These are phyloP conservation scores for Thraustochytrium sp. DNA, from an alignment of 352 stramenopile species.

Conservation along the genomic window DNA sequence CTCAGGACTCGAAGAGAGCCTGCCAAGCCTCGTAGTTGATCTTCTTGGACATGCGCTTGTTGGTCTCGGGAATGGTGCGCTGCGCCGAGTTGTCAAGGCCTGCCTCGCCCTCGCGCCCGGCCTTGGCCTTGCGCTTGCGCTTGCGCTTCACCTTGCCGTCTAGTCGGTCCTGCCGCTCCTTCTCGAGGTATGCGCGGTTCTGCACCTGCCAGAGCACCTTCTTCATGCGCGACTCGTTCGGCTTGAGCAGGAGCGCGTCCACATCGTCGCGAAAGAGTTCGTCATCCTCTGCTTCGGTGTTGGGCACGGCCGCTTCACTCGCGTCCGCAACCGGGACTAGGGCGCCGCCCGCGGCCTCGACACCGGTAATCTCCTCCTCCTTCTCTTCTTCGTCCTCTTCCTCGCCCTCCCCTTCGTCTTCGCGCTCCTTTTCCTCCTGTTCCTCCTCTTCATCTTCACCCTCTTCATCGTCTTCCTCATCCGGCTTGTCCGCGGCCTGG, in stretches of 20 bases:
- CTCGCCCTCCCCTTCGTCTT: background rate
- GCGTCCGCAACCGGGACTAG: background rate
- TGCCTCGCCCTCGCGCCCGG: background rate
- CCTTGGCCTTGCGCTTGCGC: constrained; percentile 4
- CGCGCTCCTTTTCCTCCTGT: background rate
- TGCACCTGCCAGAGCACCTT: constrained; percentile 35
- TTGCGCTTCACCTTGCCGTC: constrained; percentile 38
- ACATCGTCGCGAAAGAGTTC: constrained; percentile 16
- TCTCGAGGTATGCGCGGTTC: constrained; percentile 24
- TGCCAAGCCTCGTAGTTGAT: constrained; percentile 33
- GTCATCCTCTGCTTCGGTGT: constrained; percentile 14
- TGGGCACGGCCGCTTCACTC: background rate
- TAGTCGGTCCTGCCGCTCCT: constrained; percentile 26
- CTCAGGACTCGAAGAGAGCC: constrained; percentile 3
- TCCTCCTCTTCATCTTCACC: background rate
- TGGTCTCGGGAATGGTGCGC: background rate
- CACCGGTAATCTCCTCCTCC: no score
- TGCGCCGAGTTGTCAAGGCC: background rate
- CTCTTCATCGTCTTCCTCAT: background rate
- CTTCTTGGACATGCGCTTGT: constrained; percentile 43
- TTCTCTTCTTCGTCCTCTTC: background rate
- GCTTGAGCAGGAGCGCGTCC: constrained; percentile 13
- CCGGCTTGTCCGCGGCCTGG: no score
- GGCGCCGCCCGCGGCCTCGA: background rate
- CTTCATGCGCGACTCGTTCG: constrained; percentile 32